Percentiles rank a stretch among this genome's conserved stretches.
These are phyloP conservation scores for Cordyceps tenuipes DNA, from an alignment of 2,329 filamentous ascomycete genomes.

Conservation along the genomic window DNA sequence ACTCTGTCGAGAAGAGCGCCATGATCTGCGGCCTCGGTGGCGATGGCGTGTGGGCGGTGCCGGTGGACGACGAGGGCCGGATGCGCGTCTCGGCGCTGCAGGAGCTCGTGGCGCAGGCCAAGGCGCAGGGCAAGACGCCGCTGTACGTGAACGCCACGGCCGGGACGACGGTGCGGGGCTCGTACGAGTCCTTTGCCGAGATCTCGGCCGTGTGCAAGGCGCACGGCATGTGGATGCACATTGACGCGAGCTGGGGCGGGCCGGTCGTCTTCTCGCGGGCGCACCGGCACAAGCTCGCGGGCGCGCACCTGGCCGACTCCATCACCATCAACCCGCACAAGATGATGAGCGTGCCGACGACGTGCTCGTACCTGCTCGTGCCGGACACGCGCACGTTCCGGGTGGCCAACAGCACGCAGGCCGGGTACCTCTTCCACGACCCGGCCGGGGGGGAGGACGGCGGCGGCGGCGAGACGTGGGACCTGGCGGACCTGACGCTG, in stretches of 20 bases:
- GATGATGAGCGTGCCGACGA: slow-evolving; percentile 87
- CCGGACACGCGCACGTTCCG: slow-evolving; percentile 72
- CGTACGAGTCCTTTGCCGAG: slow-evolving; percentile 70
- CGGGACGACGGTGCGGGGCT: slow-evolving; percentile 86
- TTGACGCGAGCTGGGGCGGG: slow-evolving; percentile 89
- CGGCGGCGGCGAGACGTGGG: slow-evolving; percentile 59
- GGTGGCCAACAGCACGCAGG: slow-evolving; percentile 74
- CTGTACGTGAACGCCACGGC: slow-evolving; percentile 95
- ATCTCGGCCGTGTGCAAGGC: slow-evolving; percentile 63
- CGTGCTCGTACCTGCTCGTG: slow-evolving; percentile 81
- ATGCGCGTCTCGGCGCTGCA: slow-evolving; percentile 64
- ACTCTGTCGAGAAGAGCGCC: slow-evolving; percentile 91
- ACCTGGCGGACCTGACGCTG: slow-evolving; percentile 84
- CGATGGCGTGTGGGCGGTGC: slow-evolving; percentile 61
- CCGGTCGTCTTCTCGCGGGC: slow-evolving; percentile 66
- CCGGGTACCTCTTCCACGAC: slow-evolving; percentile 74
- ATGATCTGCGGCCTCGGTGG: slow-evolving; percentile 80
- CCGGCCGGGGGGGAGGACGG: slow-evolving; percentile 18
- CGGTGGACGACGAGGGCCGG: slow-evolving; percentile 62
- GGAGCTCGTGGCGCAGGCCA: slow-evolving; percentile 51
- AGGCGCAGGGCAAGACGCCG: slow-evolving; percentile 63
- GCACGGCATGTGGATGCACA: slow-evolving; percentile 79
- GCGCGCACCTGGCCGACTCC: slow-evolving; percentile 67
- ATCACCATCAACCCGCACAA: slow-evolving; percentile 93
- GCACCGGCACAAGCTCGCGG: slow-evolving; percentile 57